phyloP scores from a whole-genome alignment of 225 moss, liverwort and hornwort genomes.

The Polytrichum formosum region DNA sequence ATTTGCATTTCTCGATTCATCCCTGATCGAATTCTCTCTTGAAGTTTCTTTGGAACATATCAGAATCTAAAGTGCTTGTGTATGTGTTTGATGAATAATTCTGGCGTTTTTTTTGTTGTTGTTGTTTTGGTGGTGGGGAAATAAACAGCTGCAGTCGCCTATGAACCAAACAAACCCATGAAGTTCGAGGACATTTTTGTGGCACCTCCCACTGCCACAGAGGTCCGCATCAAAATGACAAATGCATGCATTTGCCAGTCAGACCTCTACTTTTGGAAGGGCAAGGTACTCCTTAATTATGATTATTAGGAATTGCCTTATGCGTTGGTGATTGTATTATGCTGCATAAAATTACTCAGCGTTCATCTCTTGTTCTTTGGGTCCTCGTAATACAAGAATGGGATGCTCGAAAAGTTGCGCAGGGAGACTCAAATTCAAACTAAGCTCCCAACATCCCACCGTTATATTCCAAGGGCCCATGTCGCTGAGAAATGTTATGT shows the following conservation, averaged over 20 bases:
- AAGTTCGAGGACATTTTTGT: slow-evolving; percentile 49
- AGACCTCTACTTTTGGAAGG: slow-evolving; percentile 59
- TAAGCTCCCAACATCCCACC: no score
- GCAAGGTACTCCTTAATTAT: slow-evolving; percentile 28
- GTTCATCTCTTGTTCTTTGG: no score
- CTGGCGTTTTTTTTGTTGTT: background rate
- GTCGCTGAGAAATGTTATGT: no score
- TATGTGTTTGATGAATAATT: background rate
- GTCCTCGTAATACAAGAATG: no score
- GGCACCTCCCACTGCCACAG: slow-evolving; percentile 42
- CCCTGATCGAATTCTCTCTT: no score
- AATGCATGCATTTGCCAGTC: slow-evolving; percentile 51
- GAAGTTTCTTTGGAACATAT: no score
- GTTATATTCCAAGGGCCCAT: no score
- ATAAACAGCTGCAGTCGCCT: slow-evolving; percentile 47
- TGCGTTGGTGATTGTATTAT: no score
- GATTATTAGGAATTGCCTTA: no score
- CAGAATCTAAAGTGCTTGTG: background rate
- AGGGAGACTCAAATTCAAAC: no score
- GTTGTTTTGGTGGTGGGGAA: background rate
- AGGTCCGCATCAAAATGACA: slow-evolving; percentile 54
- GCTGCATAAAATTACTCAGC: no score
- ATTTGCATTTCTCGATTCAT: background rate
- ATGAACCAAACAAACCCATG: slow-evolving; percentile 42
- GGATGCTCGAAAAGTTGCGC: no score